Evolutionary conservation across 306 rosid genomes (phyloP).

Genomic region (Casuarina equisetifolia): DNA sequence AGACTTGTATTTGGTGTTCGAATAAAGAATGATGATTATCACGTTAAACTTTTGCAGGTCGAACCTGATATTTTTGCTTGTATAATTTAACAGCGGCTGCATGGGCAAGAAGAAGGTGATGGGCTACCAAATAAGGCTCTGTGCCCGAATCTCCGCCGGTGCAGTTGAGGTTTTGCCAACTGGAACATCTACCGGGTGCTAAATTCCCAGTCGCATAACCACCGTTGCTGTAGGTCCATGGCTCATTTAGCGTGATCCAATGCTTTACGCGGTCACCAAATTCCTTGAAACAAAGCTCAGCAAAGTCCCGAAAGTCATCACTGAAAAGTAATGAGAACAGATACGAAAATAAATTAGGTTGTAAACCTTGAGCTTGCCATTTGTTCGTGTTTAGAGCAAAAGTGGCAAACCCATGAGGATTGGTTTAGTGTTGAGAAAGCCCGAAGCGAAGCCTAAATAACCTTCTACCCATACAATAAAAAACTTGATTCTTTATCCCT

Average conservation of each 20-base stretch:
- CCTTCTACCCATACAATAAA: too few species aligned
- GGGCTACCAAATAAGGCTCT: conserved; percentile 49
- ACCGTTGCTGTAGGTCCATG: conserved; percentile 20
- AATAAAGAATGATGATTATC: too few species aligned
- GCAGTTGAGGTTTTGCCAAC: conserved; percentile 41
- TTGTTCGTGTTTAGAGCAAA: too few species aligned
- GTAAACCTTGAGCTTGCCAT: too few species aligned
- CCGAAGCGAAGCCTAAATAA: too few species aligned
- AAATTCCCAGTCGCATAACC: conserved; percentile 32
- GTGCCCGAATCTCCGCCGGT: conserved; percentile 40
- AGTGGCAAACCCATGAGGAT: too few species aligned
- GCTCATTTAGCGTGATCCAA: conserved; percentile 47
- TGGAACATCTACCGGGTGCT: conserved; percentile 48
- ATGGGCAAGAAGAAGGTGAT: conserved; percentile 52
- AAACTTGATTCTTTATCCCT: too few species aligned
- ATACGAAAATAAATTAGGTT: too few species aligned
- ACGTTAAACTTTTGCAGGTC: too few species aligned
- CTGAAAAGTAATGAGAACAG: not conserved
- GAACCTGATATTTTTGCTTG: conserved; percentile 48
- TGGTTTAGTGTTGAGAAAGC: too few species aligned
- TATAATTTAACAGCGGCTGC: conserved; percentile 42
- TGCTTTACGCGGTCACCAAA: conserved; percentile 47
- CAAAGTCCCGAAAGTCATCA: conserved; percentile 31
- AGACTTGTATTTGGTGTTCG: too few species aligned
- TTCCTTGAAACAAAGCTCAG: conserved; percentile 36